These are phyloP conservation scores for Salvia miltiorrhiza DNA, from an alignment of 257 asterid genomes.

Conservation along the genomic window DNA sequence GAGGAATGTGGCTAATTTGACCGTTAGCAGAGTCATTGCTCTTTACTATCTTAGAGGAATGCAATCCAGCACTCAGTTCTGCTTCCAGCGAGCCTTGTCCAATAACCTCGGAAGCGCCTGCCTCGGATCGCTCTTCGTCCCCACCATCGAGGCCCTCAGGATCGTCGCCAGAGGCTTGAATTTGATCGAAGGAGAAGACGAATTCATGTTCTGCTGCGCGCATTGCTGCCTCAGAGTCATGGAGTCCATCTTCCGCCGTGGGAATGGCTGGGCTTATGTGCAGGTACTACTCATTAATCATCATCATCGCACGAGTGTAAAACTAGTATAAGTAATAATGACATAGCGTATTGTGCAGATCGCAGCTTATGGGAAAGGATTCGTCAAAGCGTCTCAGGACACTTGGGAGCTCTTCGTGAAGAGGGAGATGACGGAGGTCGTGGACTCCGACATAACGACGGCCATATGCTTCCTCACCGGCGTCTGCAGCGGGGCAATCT, in stretches of 20 bases:
- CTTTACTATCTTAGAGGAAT: slow-evolving; percentile 91
- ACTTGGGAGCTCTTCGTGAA: slow-evolving; percentile 86
- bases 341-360: slow-evolving; percentile 42
- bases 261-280: slow-evolving; percentile 99
- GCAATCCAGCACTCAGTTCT: slow-evolving; percentile 81
- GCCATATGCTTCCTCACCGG: slow-evolving; percentile 93
- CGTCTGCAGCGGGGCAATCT: slow-evolving; percentile 83
- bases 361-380: slow-evolving; percentile 89
- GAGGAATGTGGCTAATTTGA: slow-evolving; percentile 92
- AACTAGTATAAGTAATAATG: background rate
- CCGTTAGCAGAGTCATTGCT: slow-evolving; percentile 80
- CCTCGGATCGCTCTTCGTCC: slow-evolving; percentile 87
- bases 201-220: slow-evolving; percentile 96
- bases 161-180: slow-evolving; percentile 86
- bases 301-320: no score
- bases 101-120: slow-evolving; percentile 88
- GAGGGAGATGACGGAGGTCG: slow-evolving; percentile 71
- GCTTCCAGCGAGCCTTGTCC: slow-evolving; percentile 84
- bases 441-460: slow-evolving; percentile 90
- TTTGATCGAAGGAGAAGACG: slow-evolving; percentile 94
- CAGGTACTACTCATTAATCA: slow-evolving; percentile 34
- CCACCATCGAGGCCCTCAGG: slow-evolving; percentile 74
- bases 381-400: slow-evolving; percentile 87
- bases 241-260: slow-evolving; percentile 80
- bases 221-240: slow-evolving; percentile 84